Base-by-base conservation (phyloP, 768 basidiomycete genomes). In the Infundibulicybe gibba region DNA sequence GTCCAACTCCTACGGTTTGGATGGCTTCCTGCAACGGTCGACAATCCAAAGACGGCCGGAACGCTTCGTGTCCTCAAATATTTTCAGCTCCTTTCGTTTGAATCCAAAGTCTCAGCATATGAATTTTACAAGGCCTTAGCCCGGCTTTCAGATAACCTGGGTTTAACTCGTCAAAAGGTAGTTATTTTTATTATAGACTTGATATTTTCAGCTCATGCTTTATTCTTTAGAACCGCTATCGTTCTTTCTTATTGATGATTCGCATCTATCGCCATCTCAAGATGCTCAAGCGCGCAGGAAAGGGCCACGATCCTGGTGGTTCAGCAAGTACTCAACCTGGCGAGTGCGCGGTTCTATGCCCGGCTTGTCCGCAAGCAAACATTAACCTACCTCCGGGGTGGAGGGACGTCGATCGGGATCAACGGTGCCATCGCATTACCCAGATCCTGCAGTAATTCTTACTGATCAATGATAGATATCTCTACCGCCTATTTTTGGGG, bases 341-440 rank as follows among this genome's bases (percentile, higher is more conserved):
- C 11, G 54, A 50, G 32, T 47, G 59, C 6, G 61, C 54, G 5
- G 30, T 62, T 6, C 43, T 44, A 17, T 64, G 62, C 47, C 59
- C 60, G 5, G 56, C 60, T 16, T 63, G 62, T 39, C 61, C 59
- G 0, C 45, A 54, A n/a, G 52, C 54, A 3, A 55, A 48, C 3
- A 45, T 51, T 12, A 63, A 63, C 49, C 43, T 71, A 1, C 59
- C 57, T 0, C 39, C 43, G 1, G 51, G 53, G 21, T 67, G 61
- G 63, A 37, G 56, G 16, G 32, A 54, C 4, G 50, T 47, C 2
- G 32, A 52, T 0, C 39, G 34, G 3, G 49, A 61, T 15, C 14
- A 33, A 1, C 32, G 43, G 60, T 62, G 47, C 32, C 57, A 52
- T 32, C 30, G 10, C 12, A 32, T 34, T 40, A 30, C 14, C n/a